A percentile compares a stretch with the other conserved stretches of the same genome.
Evolutionary conservation across 2,329 filamentous ascomycete genomes (phyloP).

Genomic region (Aureobasidium sp.): DNA sequence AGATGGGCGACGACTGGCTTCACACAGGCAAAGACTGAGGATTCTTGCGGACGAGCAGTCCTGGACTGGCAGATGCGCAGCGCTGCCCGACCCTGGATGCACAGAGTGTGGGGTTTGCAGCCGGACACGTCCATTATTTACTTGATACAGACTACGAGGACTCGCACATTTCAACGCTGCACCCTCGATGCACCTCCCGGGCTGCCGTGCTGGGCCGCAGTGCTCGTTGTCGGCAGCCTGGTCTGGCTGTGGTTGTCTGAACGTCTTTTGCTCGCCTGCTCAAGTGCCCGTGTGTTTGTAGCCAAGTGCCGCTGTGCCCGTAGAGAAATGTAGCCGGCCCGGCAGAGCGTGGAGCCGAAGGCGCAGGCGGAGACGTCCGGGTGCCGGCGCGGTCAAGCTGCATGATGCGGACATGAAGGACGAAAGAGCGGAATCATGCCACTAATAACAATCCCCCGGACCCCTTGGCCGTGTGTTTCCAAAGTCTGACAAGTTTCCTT

Average conservation of each 20-base stretch:
- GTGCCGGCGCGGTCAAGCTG: neutral
- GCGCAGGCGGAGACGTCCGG: neutral
- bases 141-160: neutral
- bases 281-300: neutral
- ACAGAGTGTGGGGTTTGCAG: slow-evolving; percentile 1
- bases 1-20: neutral
- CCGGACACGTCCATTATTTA: neutral
- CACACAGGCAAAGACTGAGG: neutral
- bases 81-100: neutral
- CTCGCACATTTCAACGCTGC: neutral
- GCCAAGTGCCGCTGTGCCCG: neutral
- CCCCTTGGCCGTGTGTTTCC: neutral
- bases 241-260: neutral
- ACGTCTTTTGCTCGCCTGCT: neutral
- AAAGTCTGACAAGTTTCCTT: neutral
- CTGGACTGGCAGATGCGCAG: neutral
- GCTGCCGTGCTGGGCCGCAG: neutral
- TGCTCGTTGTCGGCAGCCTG: neutral
- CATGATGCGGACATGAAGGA: slow-evolving; percentile 11
- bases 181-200: neutral
- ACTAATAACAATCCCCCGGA: neutral
- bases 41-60: neutral
- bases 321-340: neutral
- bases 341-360: slow-evolving; percentile 3
- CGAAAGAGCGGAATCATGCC: slow-evolving; percentile 2